These are phyloP conservation scores for Phyllosticta paracitricarpa DNA, from an alignment of 2,329 filamentous ascomycete species.

Conservation along the genomic window DNA sequence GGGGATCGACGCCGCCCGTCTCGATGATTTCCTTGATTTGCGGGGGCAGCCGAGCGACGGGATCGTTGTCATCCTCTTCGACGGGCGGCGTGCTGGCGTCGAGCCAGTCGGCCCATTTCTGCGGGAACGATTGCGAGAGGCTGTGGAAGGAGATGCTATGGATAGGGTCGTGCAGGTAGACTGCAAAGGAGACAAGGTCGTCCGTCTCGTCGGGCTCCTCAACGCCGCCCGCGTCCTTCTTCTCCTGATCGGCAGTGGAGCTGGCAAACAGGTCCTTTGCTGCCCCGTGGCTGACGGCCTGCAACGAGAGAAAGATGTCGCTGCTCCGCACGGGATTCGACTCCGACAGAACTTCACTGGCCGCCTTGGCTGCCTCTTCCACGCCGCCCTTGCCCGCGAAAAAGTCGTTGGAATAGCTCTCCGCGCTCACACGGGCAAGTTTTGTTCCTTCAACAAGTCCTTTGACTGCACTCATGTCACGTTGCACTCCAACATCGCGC, in stretches of 20 bases:
- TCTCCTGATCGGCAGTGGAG: slow-evolving; percentile 45
- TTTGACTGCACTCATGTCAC: slow-evolving; percentile 69
- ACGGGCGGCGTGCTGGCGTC: slow-evolving; percentile 50
- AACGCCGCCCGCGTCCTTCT: slow-evolving; percentile 44
- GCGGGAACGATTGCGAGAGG: slow-evolving; percentile 72
- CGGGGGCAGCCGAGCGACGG: slow-evolving; percentile 50
- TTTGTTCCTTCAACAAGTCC: slow-evolving; percentile 83
- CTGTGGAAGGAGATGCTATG: slow-evolving; percentile 82
- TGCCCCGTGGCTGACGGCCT: slow-evolving; percentile 62
- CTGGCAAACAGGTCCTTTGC: slow-evolving; percentile 59
- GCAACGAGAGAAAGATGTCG: slow-evolving; percentile 91
- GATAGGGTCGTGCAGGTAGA: slow-evolving; percentile 78
- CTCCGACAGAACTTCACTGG: slow-evolving; percentile 69
- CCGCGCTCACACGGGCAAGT: slow-evolving; percentile 78
- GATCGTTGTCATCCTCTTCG: slow-evolving; percentile 25
- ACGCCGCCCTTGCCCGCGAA: slow-evolving; percentile 69
- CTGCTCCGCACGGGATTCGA: slow-evolving; percentile 83
- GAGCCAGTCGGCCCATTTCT: slow-evolving; percentile 83
- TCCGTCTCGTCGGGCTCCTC: slow-evolving; percentile 49
- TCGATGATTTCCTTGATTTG: slow-evolving; percentile 80
- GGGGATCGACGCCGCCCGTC: slow-evolving; percentile 68
- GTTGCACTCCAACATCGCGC: slow-evolving; percentile 58
- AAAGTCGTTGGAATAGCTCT: slow-evolving; percentile 78
- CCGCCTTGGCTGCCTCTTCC: slow-evolving; percentile 68
- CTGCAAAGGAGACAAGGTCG: slow-evolving; percentile 60